Conservation (phyloP, 768 basidiomycete species). For the Psilocybe tampanensis region DNA sequence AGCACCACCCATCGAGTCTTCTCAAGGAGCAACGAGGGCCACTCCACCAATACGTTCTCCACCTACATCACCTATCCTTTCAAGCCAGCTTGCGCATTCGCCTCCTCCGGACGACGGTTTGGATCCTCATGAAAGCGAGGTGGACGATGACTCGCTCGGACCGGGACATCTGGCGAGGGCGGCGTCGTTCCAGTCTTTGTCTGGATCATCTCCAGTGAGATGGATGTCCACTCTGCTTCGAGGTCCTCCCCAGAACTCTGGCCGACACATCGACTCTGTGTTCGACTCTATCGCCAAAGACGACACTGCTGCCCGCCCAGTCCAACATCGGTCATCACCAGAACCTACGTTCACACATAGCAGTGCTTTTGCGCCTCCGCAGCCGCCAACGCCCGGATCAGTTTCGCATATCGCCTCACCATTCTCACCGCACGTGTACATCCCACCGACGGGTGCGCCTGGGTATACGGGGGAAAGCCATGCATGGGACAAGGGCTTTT, state of each 20-base stretch:
- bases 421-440: constrained; percentile 44
- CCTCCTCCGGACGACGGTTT: neutral
- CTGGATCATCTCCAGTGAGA: constrained; percentile 17
- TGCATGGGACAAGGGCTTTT: constrained; percentile 71
- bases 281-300: constrained; percentile 8
- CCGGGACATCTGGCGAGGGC: constrained; percentile 1
- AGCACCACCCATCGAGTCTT: constrained; percentile 40
- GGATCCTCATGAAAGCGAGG: neutral
- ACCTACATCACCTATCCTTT: constrained; percentile 32
- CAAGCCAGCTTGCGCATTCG: constrained; percentile 21
- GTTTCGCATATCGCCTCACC: constrained; percentile 33
- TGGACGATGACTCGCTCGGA: neutral
- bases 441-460: constrained; percentile 66
- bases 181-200: constrained; percentile 5
- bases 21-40: constrained; percentile 3
- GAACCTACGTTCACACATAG: constrained; percentile 19
- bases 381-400: constrained; percentile 1
- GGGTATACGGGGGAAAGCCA: constrained; percentile 69
- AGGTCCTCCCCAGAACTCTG: constrained; percentile 1
- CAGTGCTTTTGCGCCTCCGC: constrained; percentile 15
- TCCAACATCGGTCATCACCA: neutral
- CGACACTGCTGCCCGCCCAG: neutral
- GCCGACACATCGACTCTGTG: constrained; percentile 14
- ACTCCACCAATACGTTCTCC: constrained; percentile 1
- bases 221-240: constrained; percentile 22